phyloP scores from a whole-genome alignment of 768 basidiomycete species.

The Ramaria sp. region DNA sequence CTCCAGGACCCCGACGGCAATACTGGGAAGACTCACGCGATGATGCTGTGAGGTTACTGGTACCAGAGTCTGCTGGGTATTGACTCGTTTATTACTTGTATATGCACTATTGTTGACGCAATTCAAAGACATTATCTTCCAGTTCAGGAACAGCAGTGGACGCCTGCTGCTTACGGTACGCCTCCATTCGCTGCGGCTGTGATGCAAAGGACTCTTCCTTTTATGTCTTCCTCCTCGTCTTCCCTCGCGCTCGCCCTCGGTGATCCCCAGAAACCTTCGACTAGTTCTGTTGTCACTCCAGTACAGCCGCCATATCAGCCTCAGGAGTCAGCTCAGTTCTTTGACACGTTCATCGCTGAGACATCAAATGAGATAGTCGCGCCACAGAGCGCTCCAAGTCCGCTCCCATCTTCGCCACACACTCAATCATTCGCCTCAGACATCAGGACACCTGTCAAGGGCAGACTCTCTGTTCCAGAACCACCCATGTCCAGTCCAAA shows the following conservation, averaged over 20 bases:
- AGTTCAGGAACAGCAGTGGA: constrained; percentile 30
- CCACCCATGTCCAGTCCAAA: constrained; percentile 36
- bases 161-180: constrained; percentile 37
- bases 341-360: constrained; percentile 53
- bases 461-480: constrained; percentile 13
- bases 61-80: constrained; percentile 12
- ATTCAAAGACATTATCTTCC: constrained; percentile 20
- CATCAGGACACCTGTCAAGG: constrained; percentile 13
- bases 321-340: constrained; percentile 53
- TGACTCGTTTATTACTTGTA: constrained; percentile 25
- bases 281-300: background rate
- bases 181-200: constrained; percentile 53
- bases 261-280: constrained; percentile 17
- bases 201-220: constrained; percentile 51
- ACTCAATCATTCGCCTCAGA: constrained; percentile 20
- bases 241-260: constrained; percentile 70
- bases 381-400: constrained; percentile 13
- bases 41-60: constrained; percentile 48
- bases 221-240: constrained; percentile 53
- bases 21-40: constrained; percentile 59
- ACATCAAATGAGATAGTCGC: constrained; percentile 34
- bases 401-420: constrained; percentile 14
- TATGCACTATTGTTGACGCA: constrained; percentile 15
- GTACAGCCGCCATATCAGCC: constrained; percentile 21
- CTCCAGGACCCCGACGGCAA: constrained; percentile 29